These are phyloP conservation scores for Metschnikowia gruessii DNA, from an alignment of 805 yeast species.

Conservation along the genomic window DNA sequence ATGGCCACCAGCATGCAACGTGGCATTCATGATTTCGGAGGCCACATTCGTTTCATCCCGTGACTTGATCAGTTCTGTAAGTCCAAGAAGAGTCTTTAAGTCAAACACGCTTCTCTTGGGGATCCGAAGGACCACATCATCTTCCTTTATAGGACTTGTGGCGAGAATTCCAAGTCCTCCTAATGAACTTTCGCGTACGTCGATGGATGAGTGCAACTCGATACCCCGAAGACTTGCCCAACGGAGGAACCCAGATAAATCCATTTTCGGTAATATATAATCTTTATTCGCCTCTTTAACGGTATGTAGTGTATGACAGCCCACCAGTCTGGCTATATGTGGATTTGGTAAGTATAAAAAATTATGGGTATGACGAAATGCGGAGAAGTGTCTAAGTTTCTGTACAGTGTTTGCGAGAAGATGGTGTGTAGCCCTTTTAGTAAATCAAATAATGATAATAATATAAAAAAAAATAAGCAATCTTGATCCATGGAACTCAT, in stretches of 20 bases:
- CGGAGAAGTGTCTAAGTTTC: not conserved
- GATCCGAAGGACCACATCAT: conserved; percentile 12
- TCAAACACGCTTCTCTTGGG: conserved; percentile 13
- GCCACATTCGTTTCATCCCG: conserved; percentile 5
- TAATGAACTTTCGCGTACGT: conserved; percentile 8
- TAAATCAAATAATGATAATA: too few species aligned
- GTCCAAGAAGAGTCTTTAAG: conserved; percentile 7
- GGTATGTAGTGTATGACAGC: not conserved
- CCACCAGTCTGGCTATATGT: too few species aligned
- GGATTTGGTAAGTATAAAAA: too few species aligned
- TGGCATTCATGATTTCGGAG: conserved; percentile 6
- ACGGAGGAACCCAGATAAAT: not conserved
- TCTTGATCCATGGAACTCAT: too few species aligned
- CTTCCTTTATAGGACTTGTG: conserved; percentile 2
- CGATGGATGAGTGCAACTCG: conserved; percentile 3
- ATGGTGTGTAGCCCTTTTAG: not conserved
- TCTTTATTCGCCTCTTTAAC: not conserved
- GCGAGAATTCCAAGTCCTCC: conserved; percentile 18
- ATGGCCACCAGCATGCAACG: conserved; percentile 7
- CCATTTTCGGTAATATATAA: not conserved
- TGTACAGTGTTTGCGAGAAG: not conserved
- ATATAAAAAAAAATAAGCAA: too few species aligned
- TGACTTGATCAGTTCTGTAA: conserved; percentile 4
- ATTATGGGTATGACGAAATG: not conserved
- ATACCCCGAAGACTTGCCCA: conserved; percentile 12